Evolutionary conservation across 83 land plant species (phyloP).

Genomic region (Larix sibirica): DNA sequence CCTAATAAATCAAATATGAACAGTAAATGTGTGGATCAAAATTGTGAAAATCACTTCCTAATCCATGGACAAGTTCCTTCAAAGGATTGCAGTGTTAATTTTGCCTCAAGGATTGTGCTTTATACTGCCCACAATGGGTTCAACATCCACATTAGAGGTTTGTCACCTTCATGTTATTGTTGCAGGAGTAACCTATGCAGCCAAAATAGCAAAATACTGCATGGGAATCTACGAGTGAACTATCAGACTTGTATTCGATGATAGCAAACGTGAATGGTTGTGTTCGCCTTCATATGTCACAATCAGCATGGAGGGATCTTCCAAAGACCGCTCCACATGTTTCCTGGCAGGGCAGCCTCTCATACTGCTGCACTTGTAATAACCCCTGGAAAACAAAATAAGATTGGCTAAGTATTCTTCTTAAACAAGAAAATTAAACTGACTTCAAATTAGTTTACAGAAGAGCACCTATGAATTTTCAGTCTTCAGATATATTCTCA

Average conservation of each 20-base stretch:
- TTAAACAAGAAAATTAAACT: too few relatives aligned
- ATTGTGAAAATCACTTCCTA: background rate
- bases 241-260: conserved; percentile 16
- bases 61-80: background rate
- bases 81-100: conserved; percentile 4
- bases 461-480: too few relatives aligned
- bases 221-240: conserved; percentile 7
- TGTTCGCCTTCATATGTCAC: conserved; percentile 71
- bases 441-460: too few relatives aligned
- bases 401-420: background rate
- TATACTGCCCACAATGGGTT: conserved; percentile 5
- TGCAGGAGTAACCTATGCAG: background rate
- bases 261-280: conserved; percentile 46
- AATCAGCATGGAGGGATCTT: conserved; percentile 52
- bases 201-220: conserved; percentile 5
- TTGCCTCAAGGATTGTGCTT: background rate
- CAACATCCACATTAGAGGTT: background rate
- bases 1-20: background rate
- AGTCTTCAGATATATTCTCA: too few relatives aligned
- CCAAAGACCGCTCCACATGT: conserved; percentile 51
- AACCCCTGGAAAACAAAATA: conserved; percentile 41
- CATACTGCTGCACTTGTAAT: conserved; percentile 69
- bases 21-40: conserved; percentile 7
- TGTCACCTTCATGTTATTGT: background rate
- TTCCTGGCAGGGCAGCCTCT: conserved; percentile 72